Conservation (phyloP, 495 filamentous ascomycete species). For the Aspergillus mulundensis region DNA sequence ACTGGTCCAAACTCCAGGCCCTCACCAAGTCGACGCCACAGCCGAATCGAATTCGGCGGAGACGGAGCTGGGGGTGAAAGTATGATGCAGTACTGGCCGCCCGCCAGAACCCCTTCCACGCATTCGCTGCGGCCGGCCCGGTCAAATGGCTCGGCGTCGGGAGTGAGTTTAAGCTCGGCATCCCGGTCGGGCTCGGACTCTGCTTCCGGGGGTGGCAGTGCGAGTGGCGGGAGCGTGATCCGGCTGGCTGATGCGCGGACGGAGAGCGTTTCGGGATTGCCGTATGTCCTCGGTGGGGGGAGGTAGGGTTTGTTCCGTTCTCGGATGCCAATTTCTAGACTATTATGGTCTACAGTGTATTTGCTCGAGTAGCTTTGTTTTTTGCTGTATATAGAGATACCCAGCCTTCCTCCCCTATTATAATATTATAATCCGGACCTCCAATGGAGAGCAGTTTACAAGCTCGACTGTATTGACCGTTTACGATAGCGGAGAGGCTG, state of each 20-base stretch:
- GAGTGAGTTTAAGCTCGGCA: conserved; percentile 30
- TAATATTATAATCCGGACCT: too few relatives aligned
- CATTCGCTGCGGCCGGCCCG: conserved; percentile 33
- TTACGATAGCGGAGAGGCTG: too few relatives aligned
- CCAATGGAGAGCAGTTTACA: too few relatives aligned
- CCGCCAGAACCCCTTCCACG: conserved; percentile 17
- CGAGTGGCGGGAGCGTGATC: conserved; percentile 9
- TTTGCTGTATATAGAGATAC: not conserved
- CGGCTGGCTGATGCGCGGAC: conserved; percentile 16
- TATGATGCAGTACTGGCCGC: conserved; percentile 22
- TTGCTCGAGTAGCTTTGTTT: not conserved
- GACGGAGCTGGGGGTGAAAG: not conserved
- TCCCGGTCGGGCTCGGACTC: not conserved
- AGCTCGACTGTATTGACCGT: too few relatives aligned
- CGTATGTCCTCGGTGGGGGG: conserved; percentile 32
- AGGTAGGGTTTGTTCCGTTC: conserved; percentile 18
- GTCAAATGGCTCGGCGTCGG: conserved; percentile 39
- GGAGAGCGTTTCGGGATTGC: conserved; percentile 35
- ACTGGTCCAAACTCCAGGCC: not conserved
- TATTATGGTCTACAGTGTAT: too few relatives aligned
- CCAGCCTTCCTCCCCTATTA: too few relatives aligned
- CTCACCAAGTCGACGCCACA: not conserved
- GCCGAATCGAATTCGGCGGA: not conserved
- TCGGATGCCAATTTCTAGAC: too few relatives aligned
- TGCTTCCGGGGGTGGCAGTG: not conserved